Percentiles rank a stretch among this genome's conserved stretches.
phyloP scores from a whole-genome alignment of 345 rosid species.

The Euphorbia lathyris region DNA sequence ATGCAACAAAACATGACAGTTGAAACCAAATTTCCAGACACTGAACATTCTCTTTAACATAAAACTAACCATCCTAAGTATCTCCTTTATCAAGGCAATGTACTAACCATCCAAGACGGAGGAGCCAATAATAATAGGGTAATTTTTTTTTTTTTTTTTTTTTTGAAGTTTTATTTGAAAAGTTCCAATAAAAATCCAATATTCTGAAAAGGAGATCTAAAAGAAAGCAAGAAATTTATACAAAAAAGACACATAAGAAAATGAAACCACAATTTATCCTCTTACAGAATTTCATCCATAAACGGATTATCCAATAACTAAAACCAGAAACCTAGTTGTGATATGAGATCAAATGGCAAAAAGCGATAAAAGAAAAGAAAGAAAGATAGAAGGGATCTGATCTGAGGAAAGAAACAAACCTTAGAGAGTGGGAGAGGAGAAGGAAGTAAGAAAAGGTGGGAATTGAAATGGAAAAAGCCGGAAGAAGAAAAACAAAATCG shows the following conservation, averaged over 20 bases:
- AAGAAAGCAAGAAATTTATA: background rate
- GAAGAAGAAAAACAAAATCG: background rate
- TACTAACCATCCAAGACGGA: background rate
- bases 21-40: background rate
- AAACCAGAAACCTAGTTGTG: background rate
- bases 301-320: background rate
- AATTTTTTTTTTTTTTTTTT: background rate
- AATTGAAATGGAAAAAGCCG: background rate
- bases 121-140: background rate
- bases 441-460: background rate
- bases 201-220: background rate
- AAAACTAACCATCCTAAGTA: background rate
- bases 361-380: background rate
- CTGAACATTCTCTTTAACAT: background rate
- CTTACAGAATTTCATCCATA: background rate
- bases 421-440: conserved; percentile 2
- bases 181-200: background rate
- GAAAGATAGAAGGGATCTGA: conserved; percentile 1
- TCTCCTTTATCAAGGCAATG: background rate
- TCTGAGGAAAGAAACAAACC: background rate
- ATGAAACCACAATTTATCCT: background rate
- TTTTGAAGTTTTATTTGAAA: background rate
- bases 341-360: background rate
- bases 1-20: conserved; percentile 18
- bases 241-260: background rate